Evolutionary conservation across 345 rosid species (phyloP).

Genomic region (Euphorbia tirucalli): DNA sequence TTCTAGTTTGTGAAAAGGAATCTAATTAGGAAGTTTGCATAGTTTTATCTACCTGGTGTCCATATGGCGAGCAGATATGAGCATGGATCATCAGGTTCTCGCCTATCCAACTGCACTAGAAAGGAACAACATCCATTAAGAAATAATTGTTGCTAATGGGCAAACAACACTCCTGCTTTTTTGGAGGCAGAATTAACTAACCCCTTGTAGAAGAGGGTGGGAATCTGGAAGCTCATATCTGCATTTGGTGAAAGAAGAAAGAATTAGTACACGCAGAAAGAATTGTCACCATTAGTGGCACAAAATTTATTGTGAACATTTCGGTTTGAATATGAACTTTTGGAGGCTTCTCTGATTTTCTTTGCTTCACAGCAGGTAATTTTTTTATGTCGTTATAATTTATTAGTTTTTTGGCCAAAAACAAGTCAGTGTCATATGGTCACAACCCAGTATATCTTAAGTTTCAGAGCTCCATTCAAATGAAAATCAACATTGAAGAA

Average conservation of each 20-base stretch:
- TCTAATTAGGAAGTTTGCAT: neutral
- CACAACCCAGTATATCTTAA: no score
- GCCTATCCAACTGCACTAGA: slow-evolving; percentile 22
- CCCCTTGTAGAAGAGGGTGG: slow-evolving; percentile 33
- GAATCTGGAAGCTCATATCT: slow-evolving; percentile 34
- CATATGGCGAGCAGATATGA: slow-evolving; percentile 37
- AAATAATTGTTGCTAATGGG: neutral
- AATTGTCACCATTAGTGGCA: neutral
- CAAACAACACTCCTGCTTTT: slow-evolving; percentile 3
- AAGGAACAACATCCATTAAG: neutral
- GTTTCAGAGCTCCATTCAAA: no score
- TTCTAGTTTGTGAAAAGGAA: neutral
- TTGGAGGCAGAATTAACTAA: slow-evolving; percentile 23
- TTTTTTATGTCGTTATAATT: neutral
- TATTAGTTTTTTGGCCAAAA: neutral
- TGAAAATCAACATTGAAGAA: neutral
- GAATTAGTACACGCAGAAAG: neutral
- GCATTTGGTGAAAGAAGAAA: slow-evolving; percentile 12
- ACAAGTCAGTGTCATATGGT: neutral
- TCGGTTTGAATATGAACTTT: neutral
- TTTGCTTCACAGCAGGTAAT: neutral
- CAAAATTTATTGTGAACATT: neutral
- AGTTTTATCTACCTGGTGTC: slow-evolving; percentile 28
- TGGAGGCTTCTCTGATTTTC: neutral
- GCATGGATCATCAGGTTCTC: slow-evolving; percentile 32